Evolutionary conservation across 495 filamentous ascomycete species (phyloP), one percentile per base, ranked within the genome.

Genomic region (Aspergillus leporis): DNA sequence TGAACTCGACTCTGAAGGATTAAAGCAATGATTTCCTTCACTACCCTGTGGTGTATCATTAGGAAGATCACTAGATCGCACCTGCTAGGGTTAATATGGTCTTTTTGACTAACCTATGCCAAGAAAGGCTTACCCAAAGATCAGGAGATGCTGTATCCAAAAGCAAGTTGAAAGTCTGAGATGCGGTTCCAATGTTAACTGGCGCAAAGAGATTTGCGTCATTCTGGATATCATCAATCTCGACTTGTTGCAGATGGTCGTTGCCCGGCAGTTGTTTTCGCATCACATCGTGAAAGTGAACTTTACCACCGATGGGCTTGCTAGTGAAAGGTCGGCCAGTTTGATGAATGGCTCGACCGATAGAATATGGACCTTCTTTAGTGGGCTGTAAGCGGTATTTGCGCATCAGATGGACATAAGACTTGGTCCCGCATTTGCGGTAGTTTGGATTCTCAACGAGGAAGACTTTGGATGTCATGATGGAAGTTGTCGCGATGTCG

Each of bases 91-190:
- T 50, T 63, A 64, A 61, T 38, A 59, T 56, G 45, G 28, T 28
- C n/a, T n/a, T 31, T 1, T 36, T 32, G 41, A 9, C 43, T 32
- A 21, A 16, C 1, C 21, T 16, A 43, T 46, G 25, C 8, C 30
- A 50, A 43, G 23, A 22, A 19, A 4, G 10, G 0, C 80, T 58
- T 78, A 93, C 88, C 90, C 88, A 93, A 40, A 91, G 78, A 79
- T 92, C 89, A 7, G 86, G 78, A 46, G 87, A 90, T 12, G 88
- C 90, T 30, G 89, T 91, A 71, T 93, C 89, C 62, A 92, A 90
- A 66, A 91, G 86, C 49, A 92, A 66, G 50, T 75, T 81, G 56
- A 91, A 52, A 40, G 71, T 85, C 77, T 92, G 88, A 3, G 77
- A 74, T 10, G 88, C 88, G 1, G 84, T 88, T 30, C 90, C 90